phyloP scores from a whole-genome alignment of 768 basidiomycete genomes.

The Collybia mongolica region DNA sequence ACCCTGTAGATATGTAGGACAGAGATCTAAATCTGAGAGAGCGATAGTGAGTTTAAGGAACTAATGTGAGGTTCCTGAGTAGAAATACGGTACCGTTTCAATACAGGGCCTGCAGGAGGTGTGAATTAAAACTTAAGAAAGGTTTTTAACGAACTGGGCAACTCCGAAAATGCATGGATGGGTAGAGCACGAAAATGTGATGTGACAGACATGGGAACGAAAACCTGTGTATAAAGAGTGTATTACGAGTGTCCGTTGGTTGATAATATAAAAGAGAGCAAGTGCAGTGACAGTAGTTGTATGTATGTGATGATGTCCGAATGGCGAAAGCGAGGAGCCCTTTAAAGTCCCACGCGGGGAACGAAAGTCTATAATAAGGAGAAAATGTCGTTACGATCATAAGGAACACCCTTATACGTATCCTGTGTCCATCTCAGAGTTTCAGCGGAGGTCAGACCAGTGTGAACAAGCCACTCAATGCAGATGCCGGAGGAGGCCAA shows the following conservation, averaged over 20 bases:
- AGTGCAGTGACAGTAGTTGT: too few species aligned
- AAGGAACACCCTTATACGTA: background rate
- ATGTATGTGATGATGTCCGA: background rate
- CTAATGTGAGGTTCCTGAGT: too few species aligned
- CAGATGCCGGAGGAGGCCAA: slow-evolving; percentile 45
- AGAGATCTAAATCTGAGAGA: too few species aligned
- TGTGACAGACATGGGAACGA: too few species aligned
- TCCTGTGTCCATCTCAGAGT: background rate
- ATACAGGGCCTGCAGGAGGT: too few species aligned
- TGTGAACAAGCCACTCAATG: slow-evolving; percentile 4
- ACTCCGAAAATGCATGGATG: too few species aligned
- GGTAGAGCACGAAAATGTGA: too few species aligned
- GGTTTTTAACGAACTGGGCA: too few species aligned
- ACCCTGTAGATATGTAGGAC: too few species aligned
- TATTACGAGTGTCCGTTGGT: slow-evolving; percentile 3
- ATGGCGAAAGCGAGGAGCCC: background rate
- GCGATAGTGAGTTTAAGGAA: too few species aligned
- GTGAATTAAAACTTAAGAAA: too few species aligned
- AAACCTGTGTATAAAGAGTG: background rate
- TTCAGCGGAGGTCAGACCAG: background rate
- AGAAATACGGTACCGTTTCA: too few species aligned
- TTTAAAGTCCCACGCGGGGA: background rate
- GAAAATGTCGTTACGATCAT: slow-evolving; percentile 4
- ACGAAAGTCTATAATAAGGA: background rate
- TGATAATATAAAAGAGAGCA: background rate